Evolutionary conservation across 2,329 filamentous ascomycete species (phyloP).

Genomic region (Fusarium cicatricum): DNA sequence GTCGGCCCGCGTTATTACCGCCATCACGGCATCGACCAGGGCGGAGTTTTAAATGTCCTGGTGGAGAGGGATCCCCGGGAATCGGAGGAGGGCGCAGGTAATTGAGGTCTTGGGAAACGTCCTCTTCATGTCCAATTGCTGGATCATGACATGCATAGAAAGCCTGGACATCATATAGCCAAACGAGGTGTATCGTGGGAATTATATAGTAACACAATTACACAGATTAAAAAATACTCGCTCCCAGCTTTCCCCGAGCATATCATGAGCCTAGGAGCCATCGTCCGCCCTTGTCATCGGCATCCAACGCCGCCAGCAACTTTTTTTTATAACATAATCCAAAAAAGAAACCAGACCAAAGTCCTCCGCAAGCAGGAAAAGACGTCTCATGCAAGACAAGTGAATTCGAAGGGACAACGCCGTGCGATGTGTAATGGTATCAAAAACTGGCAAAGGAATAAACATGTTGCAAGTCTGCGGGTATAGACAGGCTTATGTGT

Average conservation of each 20-base stretch:
- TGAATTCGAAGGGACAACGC: conserved; percentile 35
- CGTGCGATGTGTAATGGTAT: conserved; percentile 44
- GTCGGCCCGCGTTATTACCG: conserved; percentile 37
- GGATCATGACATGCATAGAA: too few relatives aligned
- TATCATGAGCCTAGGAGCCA: conserved; percentile 6
- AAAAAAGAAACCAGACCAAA: conserved; percentile 12
- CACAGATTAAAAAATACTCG: conserved; percentile 20
- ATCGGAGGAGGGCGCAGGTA: not conserved
- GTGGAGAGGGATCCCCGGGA: not conserved
- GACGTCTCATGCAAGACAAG: conserved; percentile 14
- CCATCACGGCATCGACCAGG: conserved; percentile 11
- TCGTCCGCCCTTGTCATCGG: not conserved
- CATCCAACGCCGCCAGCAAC: conserved; percentile 18
- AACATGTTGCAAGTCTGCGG: conserved; percentile 27
- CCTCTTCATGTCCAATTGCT: too few relatives aligned
- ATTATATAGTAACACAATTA: conserved; percentile 31
- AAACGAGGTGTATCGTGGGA: conserved; percentile 5
- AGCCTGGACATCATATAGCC: not conserved
- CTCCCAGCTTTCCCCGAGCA: conserved; percentile 13
- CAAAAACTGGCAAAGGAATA: conserved; percentile 32
- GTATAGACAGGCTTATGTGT: conserved; percentile 29
- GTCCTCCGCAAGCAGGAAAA: conserved; percentile 5
- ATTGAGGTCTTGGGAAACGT: not conserved
- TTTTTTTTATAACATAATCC: conserved; percentile 20
- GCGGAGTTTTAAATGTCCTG: conserved; percentile 33